These are phyloP conservation scores for Pythium chondricola DNA, from an alignment of 352 stramenopile species.

Conservation along the genomic window DNA sequence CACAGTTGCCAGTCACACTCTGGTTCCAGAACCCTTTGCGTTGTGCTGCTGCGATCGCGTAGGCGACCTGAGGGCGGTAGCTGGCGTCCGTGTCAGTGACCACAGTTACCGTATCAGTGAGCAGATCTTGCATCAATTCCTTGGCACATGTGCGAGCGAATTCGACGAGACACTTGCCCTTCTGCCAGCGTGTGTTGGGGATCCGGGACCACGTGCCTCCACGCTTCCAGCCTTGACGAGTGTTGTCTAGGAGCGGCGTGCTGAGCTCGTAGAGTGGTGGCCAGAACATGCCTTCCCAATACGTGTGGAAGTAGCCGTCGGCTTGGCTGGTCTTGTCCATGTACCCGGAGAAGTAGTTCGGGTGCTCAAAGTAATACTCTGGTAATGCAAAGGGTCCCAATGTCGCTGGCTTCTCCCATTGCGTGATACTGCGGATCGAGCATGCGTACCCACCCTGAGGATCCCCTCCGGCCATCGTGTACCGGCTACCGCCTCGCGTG, in stretches of 20 bases:
- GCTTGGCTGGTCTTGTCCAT: constrained; percentile 87
- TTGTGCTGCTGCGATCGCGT: constrained; percentile 49
- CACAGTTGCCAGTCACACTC: constrained; percentile 58
- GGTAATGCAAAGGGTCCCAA: constrained; percentile 42
- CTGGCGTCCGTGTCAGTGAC: constrained; percentile 92
- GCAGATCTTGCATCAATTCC: constrained; percentile 33
- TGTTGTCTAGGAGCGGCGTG: constrained; percentile 79
- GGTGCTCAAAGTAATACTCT: constrained; percentile 86
- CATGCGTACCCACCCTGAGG: constrained; percentile 93
- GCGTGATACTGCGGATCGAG: constrained; percentile 89
- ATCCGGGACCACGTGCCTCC: constrained; percentile 71
- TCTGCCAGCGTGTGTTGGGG: constrained; percentile 76
- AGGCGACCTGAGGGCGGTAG: constrained; percentile 80
- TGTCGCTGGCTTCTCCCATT: constrained; percentile 89
- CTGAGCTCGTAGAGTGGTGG: constrained; percentile 88
- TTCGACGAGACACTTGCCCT: constrained; percentile 92
- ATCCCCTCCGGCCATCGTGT: constrained; percentile 25
- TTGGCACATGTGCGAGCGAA: constrained; percentile 66
- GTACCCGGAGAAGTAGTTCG: constrained; percentile 96
- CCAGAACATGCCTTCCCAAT: constrained; percentile 90
- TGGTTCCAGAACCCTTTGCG: constrained; percentile 59
- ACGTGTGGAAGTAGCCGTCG: constrained; percentile 82
- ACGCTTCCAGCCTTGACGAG: constrained; percentile 88
- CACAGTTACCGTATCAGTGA: constrained; percentile 16
- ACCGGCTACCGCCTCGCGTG: constrained; percentile 43